Percentiles rank a stretch among this genome's conserved stretches.
Evolutionary conservation across 495 filamentous ascomycete species (phyloP).

Genomic region (Emericellopsis terricola): DNA sequence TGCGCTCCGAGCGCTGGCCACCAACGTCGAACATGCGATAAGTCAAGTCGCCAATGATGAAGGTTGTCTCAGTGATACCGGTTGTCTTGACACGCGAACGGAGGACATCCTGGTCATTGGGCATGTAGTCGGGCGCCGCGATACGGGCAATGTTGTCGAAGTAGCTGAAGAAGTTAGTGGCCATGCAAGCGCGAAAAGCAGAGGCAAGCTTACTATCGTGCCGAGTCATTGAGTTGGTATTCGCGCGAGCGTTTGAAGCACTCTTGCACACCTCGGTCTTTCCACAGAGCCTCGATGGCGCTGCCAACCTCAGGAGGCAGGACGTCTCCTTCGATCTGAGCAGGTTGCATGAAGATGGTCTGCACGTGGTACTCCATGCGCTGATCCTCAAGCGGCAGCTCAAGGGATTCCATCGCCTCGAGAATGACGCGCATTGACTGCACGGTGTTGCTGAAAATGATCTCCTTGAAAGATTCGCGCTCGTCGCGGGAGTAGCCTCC

Average conservation of each 20-base stretch:
- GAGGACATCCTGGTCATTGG: slow-evolving; percentile 94
- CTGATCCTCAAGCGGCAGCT: slow-evolving; percentile 73
- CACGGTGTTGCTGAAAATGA: slow-evolving; percentile 96
- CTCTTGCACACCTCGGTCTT: slow-evolving; percentile 83
- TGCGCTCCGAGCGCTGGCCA: slow-evolving; percentile 94
- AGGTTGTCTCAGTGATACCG: slow-evolving; percentile 97
- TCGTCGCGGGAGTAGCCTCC: slow-evolving; percentile 66
- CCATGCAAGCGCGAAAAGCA: slow-evolving; percentile 3
- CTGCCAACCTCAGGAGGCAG: slow-evolving; percentile 86
- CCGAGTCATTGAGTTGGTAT: slow-evolving; percentile 96
- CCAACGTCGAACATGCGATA: slow-evolving; percentile 99
- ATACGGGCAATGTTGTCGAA: slow-evolving; percentile 93
- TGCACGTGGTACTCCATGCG: slow-evolving; percentile 86
- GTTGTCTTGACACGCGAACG: slow-evolving; percentile 97
- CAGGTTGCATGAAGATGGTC: slow-evolving; percentile 90
- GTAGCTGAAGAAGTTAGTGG: slow-evolving; percentile 46
- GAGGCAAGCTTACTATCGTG: slow-evolving; percentile 66
- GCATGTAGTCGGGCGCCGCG: slow-evolving; percentile 80
- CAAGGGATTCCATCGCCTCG: slow-evolving; percentile 89
- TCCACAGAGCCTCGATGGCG: slow-evolving; percentile 87
- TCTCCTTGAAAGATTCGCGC: slow-evolving; percentile 78
- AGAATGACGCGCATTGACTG: slow-evolving; percentile 94
- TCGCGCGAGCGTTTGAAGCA: slow-evolving; percentile 91
- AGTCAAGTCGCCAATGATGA: slow-evolving; percentile 92
- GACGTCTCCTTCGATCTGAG: slow-evolving; percentile 88